These are phyloP conservation scores for Collybiopsis confluens DNA, from an alignment of 768 basidiomycete genomes.

Conservation along the genomic window DNA sequence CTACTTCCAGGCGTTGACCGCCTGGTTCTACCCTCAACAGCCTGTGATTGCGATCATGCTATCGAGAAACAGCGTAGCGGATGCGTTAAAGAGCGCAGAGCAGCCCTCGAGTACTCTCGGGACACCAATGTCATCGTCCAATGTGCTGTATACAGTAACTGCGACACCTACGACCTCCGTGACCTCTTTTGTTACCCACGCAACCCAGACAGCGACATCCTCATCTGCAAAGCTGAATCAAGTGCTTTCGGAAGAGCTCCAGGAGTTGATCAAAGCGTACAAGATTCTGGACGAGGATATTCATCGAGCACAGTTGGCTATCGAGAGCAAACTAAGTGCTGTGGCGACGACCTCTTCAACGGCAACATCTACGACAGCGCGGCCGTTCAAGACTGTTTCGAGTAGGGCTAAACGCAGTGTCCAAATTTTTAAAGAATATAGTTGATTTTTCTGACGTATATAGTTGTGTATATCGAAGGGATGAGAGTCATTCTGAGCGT, in stretches of 20 bases:
- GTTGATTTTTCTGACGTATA: too few relatives aligned
- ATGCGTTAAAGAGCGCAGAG: background rate
- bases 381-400: background rate
- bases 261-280: background rate
- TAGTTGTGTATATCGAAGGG: too few relatives aligned
- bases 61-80: constrained; percentile 3
- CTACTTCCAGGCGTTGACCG: constrained; percentile 18
- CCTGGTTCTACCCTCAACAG: constrained; percentile 35
- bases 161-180: background rate
- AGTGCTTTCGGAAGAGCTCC: constrained; percentile 1
- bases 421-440: too few relatives aligned
- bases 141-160: background rate
- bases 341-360: background rate
- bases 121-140: background rate
- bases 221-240: background rate
- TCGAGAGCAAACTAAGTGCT: background rate
- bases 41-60: constrained; percentile 25
- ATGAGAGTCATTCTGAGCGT: too few relatives aligned
- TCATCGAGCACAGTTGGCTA: background rate
- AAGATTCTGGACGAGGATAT: background rate
- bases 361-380: background rate
- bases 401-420: background rate
- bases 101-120: background rate
- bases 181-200: background rate
- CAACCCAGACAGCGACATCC: background rate